Percentiles rank a stretch among this genome's conserved stretches.
These are phyloP conservation scores for Fereydounia khargensis DNA, from an alignment of 1,284 basidiomycete genomes.

Conservation along the genomic window DNA sequence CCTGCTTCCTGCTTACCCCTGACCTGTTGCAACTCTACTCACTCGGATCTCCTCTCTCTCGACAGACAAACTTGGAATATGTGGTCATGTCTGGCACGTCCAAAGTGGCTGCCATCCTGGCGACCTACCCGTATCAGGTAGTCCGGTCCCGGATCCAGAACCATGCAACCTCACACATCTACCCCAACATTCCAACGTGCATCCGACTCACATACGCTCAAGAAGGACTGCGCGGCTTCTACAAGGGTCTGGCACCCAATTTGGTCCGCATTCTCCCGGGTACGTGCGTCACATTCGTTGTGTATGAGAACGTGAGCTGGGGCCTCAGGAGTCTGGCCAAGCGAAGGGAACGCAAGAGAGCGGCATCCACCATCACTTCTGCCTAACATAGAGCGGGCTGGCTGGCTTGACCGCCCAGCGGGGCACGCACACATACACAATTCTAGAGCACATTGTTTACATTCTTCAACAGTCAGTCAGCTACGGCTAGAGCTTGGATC, in stretches of 20 bases:
- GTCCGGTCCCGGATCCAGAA: conserved; percentile 86
- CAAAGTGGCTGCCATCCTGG: conserved; percentile 77
- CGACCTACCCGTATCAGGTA: conserved; percentile 97
- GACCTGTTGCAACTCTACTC: too few relatives aligned
- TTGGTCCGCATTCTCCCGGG: conserved; percentile 92
- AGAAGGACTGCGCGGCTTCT: conserved; percentile 84
- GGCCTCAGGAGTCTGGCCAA: conserved; percentile 27
- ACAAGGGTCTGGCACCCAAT: conserved; percentile 93
- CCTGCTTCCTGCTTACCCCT: too few relatives aligned
- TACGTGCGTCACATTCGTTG: conserved; percentile 96
- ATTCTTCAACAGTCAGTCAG: too few relatives aligned
- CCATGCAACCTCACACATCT: conserved; percentile 60
- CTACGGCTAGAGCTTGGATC: conserved; percentile 12
- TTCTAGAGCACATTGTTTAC: too few relatives aligned
- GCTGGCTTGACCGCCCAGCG: too few relatives aligned
- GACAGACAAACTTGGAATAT: conserved; percentile 84
- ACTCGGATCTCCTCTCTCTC: too few relatives aligned
- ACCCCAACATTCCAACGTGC: conserved; percentile 77
- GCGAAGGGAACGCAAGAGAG: conserved; percentile 5
- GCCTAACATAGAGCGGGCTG: too few relatives aligned
- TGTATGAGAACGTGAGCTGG: conserved; percentile 76
- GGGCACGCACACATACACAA: too few relatives aligned
- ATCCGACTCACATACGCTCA: conserved; percentile 75
- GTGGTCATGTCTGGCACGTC: conserved; percentile 86
- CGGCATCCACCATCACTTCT: too few relatives aligned